phyloP scores from a whole-genome alignment of 2,329 filamentous ascomycete genomes.

The Trematosphaeria pertusa region DNA sequence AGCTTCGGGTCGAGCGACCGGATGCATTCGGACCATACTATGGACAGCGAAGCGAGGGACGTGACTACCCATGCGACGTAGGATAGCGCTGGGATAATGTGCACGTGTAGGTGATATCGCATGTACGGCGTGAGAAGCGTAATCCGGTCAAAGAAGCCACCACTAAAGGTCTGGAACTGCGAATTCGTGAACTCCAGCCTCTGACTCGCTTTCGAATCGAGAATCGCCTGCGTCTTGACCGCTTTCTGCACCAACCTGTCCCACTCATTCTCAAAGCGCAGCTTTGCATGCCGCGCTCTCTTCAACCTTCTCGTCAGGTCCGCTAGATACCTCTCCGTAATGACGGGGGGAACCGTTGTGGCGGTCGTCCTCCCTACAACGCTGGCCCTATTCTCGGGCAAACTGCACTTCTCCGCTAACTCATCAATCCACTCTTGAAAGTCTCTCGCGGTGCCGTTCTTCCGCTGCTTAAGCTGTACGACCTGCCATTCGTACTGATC shows the following conservation, averaged over 20 bases:
- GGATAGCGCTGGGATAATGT: conserved; percentile 73
- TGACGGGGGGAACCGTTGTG: conserved; percentile 73
- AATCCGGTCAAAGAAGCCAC: conserved; percentile 47
- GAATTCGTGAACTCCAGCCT: conserved; percentile 75
- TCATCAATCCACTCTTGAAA: conserved; percentile 98
- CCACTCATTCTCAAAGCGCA: conserved; percentile 87
- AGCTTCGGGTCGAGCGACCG: conserved; percentile 76
- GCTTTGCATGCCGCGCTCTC: conserved; percentile 81
- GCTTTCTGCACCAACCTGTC: conserved; percentile 77
- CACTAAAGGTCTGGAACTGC: conserved; percentile 59
- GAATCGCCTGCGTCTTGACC: conserved; percentile 75
- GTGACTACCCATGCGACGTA: conserved; percentile 72
- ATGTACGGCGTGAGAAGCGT: conserved; percentile 79
- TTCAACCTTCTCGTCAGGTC: conserved; percentile 84
- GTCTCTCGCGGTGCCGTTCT: conserved; percentile 75
- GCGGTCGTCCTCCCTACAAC: conserved; percentile 38
- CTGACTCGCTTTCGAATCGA: conserved; percentile 83
- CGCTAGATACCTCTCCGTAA: conserved; percentile 92
- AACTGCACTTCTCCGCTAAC: conserved; percentile 75
- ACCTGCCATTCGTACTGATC: conserved; percentile 85
- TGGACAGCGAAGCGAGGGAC: conserved; percentile 76
- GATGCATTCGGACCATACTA: conserved; percentile 93
- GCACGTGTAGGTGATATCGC: conserved; percentile 78
- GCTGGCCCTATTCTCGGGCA: conserved; percentile 65
- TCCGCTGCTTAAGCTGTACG: conserved; percentile 77